Evolutionary conservation across 2,329 filamentous ascomycete genomes (phyloP), one percentile per base, ranked within the genome.

Genomic region (Boeremia lycopersici): DNA sequence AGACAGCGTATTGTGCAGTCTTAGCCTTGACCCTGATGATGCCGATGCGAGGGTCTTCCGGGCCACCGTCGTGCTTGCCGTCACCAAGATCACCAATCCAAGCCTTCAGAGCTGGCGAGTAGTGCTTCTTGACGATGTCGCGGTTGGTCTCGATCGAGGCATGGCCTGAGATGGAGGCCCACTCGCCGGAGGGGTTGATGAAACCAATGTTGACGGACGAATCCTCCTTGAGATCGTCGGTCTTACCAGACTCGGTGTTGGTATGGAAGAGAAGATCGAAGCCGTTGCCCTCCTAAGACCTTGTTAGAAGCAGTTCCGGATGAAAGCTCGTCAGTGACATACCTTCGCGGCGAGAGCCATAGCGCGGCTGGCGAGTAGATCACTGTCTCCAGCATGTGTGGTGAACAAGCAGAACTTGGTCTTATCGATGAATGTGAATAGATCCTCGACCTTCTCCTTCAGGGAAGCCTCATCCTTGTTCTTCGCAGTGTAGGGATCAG

Each of bases 351-450:
- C 90, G 12, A 96, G 75, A 5, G 90, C 90, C 92, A 96, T 96
- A 74, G 88, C 91, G 61, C 92, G 82, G n/a, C 89, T 93, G 4
- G 89, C 86, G 12, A 96, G 79, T 44, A 86, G 81, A 11, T 87
- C 88, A 0, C 81, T 84, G 31, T 82, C 79, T 2, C 83, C 79
- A 43, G 88, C 86, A 44, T 87, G 82, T 19, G 92, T 96, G 8
- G 91, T 95, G 86, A 96, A 87, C 88, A 96, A 90, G 75, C 89
- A 90, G 72, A 91, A 96, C 77, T 96, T 96, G 79, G 82, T 84
- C 59, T 82, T 81, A 33, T 84, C 81, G 70, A 90, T 84, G 75
- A 96, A 96, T 12, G 80, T 78, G 65, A 82, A 79, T 34, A 96
- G 82, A 56, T 89, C 90, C 55, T 89, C 83, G 59, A 96, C 81